Evolutionary conservation across 2,329 filamentous ascomycete species (phyloP).

Genomic region (Alternaria solani): DNA sequence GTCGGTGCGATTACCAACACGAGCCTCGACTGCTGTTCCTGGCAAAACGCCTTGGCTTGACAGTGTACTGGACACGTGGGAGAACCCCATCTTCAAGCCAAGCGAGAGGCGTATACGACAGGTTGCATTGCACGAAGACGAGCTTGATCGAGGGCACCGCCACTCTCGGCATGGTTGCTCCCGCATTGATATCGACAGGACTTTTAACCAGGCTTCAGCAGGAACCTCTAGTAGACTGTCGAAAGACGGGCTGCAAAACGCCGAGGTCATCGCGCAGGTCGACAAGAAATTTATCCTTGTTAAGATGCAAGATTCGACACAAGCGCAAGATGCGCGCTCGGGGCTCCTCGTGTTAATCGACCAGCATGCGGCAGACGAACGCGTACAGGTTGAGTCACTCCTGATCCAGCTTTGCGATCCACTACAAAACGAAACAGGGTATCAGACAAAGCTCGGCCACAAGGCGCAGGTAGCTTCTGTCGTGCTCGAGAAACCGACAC

Average conservation of each 20-base stretch:
- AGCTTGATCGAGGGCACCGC: constrained; percentile 1
- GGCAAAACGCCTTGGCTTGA: constrained; percentile 63
- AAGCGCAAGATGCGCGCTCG: not conserved
- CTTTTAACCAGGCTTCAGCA: constrained; percentile 38
- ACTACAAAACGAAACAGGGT: constrained; percentile 15
- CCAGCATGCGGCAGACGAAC: constrained; percentile 94
- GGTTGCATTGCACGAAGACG: constrained; percentile 36
- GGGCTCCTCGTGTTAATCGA: constrained; percentile 77
- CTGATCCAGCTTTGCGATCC: constrained; percentile 64
- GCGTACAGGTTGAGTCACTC: constrained; percentile 78
- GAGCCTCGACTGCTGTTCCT: constrained; percentile 11
- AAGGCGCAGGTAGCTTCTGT: constrained; percentile 40
- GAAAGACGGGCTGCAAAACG: constrained; percentile 60
- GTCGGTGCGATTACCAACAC: constrained; percentile 44
- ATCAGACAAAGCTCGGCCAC: constrained; percentile 45
- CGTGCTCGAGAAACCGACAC: constrained; percentile 61
- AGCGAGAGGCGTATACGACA: constrained; percentile 55
- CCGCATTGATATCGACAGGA: constrained; percentile 21
- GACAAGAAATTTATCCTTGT: constrained; percentile 88
- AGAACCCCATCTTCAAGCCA: constrained; percentile 77
- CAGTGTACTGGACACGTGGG: constrained; percentile 69
- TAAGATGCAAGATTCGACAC: constrained; percentile 55
- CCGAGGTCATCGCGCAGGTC: constrained; percentile 79
- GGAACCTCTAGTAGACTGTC: constrained; percentile 59
- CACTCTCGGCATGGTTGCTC: constrained; percentile 16